Evolutionary conservation across 176 grass and related monocot genomes (phyloP).

Genomic region (Oryza officinalis): DNA sequence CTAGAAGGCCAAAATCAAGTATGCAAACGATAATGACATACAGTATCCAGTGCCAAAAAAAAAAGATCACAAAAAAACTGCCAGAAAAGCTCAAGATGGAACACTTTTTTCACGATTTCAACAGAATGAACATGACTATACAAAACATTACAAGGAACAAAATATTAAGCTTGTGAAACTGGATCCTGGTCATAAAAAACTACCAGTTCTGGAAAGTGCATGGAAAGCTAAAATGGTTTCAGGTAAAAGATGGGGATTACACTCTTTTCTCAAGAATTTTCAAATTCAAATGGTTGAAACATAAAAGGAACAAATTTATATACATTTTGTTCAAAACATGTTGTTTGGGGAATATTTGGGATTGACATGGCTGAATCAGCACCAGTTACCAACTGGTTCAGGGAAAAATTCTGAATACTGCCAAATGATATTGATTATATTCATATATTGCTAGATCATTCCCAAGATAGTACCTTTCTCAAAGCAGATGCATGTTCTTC

Average conservation of each 20-base stretch:
- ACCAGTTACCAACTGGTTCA: background rate
- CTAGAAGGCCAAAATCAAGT: background rate
- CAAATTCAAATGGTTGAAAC: background rate
- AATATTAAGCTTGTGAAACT: background rate
- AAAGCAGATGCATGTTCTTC: conserved; percentile 76
- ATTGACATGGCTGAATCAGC: background rate
- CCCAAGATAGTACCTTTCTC: conserved; percentile 66
- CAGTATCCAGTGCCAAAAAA: background rate
- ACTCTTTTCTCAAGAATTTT: background rate
- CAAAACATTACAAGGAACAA: background rate
- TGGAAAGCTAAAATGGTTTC: background rate
- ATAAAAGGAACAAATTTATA: background rate
- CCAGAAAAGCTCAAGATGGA: background rate
- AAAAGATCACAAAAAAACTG: background rate
- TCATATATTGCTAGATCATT: conserved; percentile 19
- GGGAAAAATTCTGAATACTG: conserved; percentile 4
- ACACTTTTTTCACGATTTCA: background rate
- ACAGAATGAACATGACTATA: background rate
- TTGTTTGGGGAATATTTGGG: background rate
- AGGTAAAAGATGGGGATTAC: background rate
- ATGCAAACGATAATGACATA: background rate
- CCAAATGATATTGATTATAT: conserved; percentile 5
- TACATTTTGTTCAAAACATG: background rate
- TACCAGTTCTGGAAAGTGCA: too few relatives aligned
- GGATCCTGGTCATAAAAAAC: background rate